Base-by-base conservation (phyloP, 1,284 basidiomycete genomes). In the Cryptococcus depauperatus region DNA sequence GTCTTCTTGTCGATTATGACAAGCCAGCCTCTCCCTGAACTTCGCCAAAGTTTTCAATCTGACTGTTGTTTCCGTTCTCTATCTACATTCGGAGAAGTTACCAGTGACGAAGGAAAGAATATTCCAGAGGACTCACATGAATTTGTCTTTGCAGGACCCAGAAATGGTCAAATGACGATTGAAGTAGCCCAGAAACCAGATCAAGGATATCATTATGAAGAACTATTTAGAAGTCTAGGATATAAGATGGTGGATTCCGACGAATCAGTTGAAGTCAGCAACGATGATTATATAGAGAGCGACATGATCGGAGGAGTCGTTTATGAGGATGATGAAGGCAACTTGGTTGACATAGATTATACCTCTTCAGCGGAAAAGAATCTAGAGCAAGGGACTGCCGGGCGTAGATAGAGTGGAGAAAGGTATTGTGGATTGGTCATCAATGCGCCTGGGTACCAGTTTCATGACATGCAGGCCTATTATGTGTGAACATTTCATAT, bases 301-400 rank as follows among this genome's bases (percentile, higher is more conserved):
- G n/a, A n/a, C n/a, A n/a, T n/a, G n/a, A n/a, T n/a, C n/a, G n/a
- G n/a, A 19, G 57, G 54, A 5, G 55, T 61, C 5, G 59, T 42
- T 38, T 56, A 46, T 25, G 46, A 55, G 19, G 53, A 55, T 35
- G 48, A 56, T 14, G 54, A 58, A 26, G 61, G 61, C 1, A 51
- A 58, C 21, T 14, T 56, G 18, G 43, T 59, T 16, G 45, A 59
- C 26, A 26, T 55, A 22, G 28, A 18, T 27, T n/a, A n/a, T n/a
- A n/a, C n/a, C n/a, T n/a, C n/a, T n/a, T n/a, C n/a, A n/a, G n/a
- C n/a, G n/a, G n/a, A n/a, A n/a, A n/a, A n/a, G n/a, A n/a, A n/a
- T n/a, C n/a, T n/a, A n/a, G n/a, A n/a, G n/a, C n/a, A n/a, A n/a
- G n/a, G n/a, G n/a, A n/a, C n/a, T n/a, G n/a, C n/a, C n/a, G n/a